Evolutionary conservation across 1,284 basidiomycete species (phyloP).

Genomic region (Cystobasidiaceae sp.): DNA sequence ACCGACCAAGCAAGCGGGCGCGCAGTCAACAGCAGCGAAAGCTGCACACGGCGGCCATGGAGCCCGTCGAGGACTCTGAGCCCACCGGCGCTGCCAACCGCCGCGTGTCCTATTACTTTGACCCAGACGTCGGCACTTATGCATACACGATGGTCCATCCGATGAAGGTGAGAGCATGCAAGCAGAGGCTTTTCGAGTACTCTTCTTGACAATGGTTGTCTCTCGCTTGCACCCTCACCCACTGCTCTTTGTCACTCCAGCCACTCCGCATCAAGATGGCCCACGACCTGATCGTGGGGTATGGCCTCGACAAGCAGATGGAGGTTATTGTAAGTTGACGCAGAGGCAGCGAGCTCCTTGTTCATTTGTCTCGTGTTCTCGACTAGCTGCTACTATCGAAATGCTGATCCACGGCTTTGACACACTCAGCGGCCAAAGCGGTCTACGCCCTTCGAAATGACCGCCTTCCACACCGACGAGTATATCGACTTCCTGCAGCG

Average conservation of each 20-base stretch:
- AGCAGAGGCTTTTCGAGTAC: neutral
- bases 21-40: neutral
- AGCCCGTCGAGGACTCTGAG: constrained; percentile 11
- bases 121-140: constrained; percentile 27
- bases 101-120: constrained; percentile 29
- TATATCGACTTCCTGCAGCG: constrained; percentile 85
- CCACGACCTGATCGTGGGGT: constrained; percentile 83
- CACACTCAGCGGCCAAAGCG: constrained; percentile 77
- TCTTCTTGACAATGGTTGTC: neutral
- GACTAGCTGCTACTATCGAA: too few relatives aligned
- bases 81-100: constrained; percentile 15
- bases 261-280: constrained; percentile 77
- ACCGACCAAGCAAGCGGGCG: neutral
- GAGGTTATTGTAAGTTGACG: constrained; percentile 66
- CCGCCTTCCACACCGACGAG: constrained; percentile 94
- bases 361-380: too few relatives aligned
- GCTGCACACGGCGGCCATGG: neutral
- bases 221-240: neutral
- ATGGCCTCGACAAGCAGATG: constrained; percentile 86
- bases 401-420: too few relatives aligned
- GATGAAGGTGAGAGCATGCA: constrained; percentile 11
- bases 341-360: too few relatives aligned
- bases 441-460: constrained; percentile 76
- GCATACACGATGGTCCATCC: constrained; percentile 32
- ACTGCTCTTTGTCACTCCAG: constrained; percentile 22